Base-by-base conservation (phyloP, 495 filamentous ascomycete species). In the Daldinia bambusicola region DNA sequence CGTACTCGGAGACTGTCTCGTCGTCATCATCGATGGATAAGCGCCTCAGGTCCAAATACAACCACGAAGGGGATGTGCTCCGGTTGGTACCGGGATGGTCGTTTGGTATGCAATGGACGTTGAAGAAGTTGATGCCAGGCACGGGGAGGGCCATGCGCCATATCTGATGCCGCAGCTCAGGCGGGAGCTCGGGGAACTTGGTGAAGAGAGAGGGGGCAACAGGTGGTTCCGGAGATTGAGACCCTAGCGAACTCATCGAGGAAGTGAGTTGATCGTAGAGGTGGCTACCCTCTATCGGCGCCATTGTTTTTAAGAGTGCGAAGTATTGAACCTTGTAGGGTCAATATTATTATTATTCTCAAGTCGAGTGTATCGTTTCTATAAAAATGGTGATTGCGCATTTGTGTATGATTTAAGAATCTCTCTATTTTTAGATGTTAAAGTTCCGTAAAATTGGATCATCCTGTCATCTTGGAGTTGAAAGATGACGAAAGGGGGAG, bases 121-220 rank as follows among this genome's bases (percentile, higher is more conserved):
- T 77, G 71, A 77, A 77, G 60, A 77, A 76, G 61, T 77, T 77
- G 41, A 77, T 69, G 34, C 73, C 74, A 6, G 73, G 67, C 1
- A 37, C 41, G 1, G 74, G 74, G 0, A 74, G 38, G 10, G 74
- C 75, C 6, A 48, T 18, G 4, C 56, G 74, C 75, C 75, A 80
- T 31, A 81, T 79, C 12, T 76, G 67, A 26, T 74, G 74, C 3
- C 80, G 74, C 14, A 81, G 59, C 40, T 81, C 80, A 26, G 76
- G 63, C 0, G 80, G 80, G 16, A 81, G 78, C 6, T 65, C 13
- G 0, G 51, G 20, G 63, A 77, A 77, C 12, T 38, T 64, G 4
- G 59, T 34, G 63, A 76, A 74, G 14, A 32, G 48, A 5, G 51
- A 40, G 9, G 60, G n/a, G 26, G 26, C 26, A 26, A 18, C 1